Percentiles rank a stretch among this genome's conserved stretches.
Evolutionary conservation across 345 rosid species (phyloP).

Genomic region (Firmiana major): DNA sequence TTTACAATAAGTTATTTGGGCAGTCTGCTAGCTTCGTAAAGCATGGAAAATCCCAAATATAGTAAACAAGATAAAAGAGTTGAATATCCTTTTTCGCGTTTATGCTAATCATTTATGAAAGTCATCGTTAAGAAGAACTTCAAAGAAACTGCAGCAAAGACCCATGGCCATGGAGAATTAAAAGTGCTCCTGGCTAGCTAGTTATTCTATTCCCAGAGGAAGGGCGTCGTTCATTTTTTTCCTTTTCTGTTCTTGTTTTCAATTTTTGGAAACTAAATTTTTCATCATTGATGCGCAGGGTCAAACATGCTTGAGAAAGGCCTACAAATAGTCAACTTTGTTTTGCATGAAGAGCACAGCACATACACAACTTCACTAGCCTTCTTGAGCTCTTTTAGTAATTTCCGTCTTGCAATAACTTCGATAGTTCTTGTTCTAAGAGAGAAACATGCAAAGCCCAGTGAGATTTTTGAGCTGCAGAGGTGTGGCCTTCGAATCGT

Average conservation of each 20-base stretch:
- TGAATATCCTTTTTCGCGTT: not conserved
- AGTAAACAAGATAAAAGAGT: not conserved
- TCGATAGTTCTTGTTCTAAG: not conserved
- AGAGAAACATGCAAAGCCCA: slow-evolving; percentile 21
- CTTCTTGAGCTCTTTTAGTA: not conserved
- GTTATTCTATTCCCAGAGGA: not conserved
- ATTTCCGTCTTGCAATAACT: not conserved
- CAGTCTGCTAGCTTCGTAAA: not conserved
- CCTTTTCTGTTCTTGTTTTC: not conserved
- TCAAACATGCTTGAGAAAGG: too few species aligned
- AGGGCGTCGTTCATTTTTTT: not conserved
- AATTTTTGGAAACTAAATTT: too few species aligned
- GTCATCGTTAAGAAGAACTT: not conserved
- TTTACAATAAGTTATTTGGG: not conserved
- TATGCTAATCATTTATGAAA: not conserved
- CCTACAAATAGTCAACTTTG: not conserved
- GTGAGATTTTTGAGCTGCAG: slow-evolving; percentile 67
- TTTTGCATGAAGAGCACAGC: not conserved
- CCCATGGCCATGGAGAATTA: not conserved
- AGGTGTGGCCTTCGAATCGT: slow-evolving; percentile 67
- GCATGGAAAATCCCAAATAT: not conserved
- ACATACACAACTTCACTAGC: not conserved
- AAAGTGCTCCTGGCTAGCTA: not conserved
- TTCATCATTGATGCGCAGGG: too few species aligned
- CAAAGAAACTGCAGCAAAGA: not conserved